These are phyloP conservation scores for Monosporozyma yasuniensis DNA, from an alignment of 805 yeast genomes.

Conservation along the genomic window DNA sequence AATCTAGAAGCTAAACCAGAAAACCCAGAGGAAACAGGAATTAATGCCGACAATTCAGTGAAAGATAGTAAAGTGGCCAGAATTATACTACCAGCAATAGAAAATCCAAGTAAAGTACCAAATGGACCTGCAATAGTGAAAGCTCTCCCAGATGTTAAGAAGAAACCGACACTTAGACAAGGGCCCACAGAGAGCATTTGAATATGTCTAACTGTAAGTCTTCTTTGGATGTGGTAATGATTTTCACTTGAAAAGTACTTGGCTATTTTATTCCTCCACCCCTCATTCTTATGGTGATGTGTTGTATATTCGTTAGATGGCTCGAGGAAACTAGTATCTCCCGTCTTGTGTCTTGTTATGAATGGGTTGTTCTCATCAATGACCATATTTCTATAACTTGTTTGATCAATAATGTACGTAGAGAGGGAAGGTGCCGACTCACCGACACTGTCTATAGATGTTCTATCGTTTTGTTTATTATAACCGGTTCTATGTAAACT, in stretches of 20 bases:
- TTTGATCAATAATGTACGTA: constrained; percentile 15
- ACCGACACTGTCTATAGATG: neutral
- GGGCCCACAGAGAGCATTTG: constrained; percentile 63
- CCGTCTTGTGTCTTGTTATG: neutral
- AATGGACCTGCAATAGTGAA: constrained; percentile 50
- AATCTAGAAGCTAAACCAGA: constrained; percentile 55
- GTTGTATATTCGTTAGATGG: neutral
- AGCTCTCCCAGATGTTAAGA: constrained; percentile 52
- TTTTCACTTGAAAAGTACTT: neutral
- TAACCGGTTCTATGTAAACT: neutral
- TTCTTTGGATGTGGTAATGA: constrained; percentile 39
- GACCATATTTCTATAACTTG: constrained; percentile 17
- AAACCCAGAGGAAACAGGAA: constrained; percentile 56
- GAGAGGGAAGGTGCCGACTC: neutral
- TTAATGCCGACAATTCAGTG: constrained; percentile 55
- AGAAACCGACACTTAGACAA: constrained; percentile 57
- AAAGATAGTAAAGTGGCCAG: constrained; percentile 52
- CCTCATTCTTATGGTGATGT: neutral
- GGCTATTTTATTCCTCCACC: neutral
- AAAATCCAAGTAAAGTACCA: constrained; percentile 46
- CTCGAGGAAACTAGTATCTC: neutral
- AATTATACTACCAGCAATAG: constrained; percentile 57
- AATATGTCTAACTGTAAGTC: constrained; percentile 42
- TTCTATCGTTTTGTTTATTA: neutral
- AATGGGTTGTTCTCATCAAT: constrained; percentile 11